Base-by-base conservation (phyloP, 495 filamentous ascomycete species). In the Rusavskia elegans region DNA sequence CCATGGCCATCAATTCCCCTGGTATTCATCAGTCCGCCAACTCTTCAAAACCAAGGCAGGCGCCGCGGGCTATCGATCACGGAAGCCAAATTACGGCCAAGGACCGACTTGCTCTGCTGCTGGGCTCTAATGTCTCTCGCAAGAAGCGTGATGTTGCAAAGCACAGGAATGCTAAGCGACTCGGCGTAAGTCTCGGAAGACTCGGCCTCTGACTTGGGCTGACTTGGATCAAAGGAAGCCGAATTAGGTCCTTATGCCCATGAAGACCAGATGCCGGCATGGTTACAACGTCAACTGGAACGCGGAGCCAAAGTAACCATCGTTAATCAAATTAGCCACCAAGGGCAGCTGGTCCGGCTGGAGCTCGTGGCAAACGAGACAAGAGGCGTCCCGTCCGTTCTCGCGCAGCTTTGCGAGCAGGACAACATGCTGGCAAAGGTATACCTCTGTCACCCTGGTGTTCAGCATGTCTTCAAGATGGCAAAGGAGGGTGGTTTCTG, bases 401-500 rank as follows among this genome's bases (percentile, higher is more conserved):
- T 98, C 38, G 75, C 78, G 14, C 76, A 79, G 49, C 68, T 96
- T 13, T 83, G 87, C 23, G 73, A 82, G 40, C 73, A 80, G 39
- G 88, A 87, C 57, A 57, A 62, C 3, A 65, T 71, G 13, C 78
- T 85, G 16, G 66, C 75, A 35, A 76, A 78, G 51, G 85, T 85
- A 4, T 95, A 86, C 58, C 65, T 94, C 29, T 97, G 92, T 63
- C 78, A 87, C 56, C 75, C 85, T 7, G 71, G 69, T 27, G 83
- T 86, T 1, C 76, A 79, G 37, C 89, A 96, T 61, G 75, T 98
- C 17, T 83, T 82, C 45, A 95, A 95, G 58, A 71, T 95, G 37
- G 72, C 73, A 10, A 76, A 71, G 36, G 89, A 95, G 66, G 84
- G 89, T 35, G 87, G 87, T 1, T 98, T 97, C 67, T 98, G 92